Base-by-base conservation (phyloP, 148 eudicot species). In the Chenopodium suecicum region DNA sequence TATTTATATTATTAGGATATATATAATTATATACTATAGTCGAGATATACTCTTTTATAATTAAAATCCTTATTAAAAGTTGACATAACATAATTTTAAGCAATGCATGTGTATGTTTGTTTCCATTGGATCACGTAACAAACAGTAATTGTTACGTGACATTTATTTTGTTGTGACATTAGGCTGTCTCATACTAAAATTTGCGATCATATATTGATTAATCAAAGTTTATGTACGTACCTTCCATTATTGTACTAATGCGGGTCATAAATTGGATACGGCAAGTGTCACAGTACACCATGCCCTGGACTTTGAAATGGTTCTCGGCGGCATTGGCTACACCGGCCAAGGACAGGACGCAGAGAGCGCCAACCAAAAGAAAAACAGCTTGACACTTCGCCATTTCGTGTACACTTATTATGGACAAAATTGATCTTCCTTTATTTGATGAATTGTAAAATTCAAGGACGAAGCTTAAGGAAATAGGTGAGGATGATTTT, bases 221-320 rank as follows among this genome's bases (percentile, higher is more conserved):
- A 12, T 56, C 1, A 11, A 5, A 29, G 54, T 50, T 50, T 34
- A 22, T 27, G 63, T 17, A 47, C 4, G 17, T 82, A 85, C 87
- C 87, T 20, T 85, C 87, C 34, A 82, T 4, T 70, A 73, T 66
- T 8, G 79, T 52, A 76, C 84, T 85, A 41, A 74, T 77, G 4
- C 87, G 87, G 50, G 84, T 73, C 23, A 81, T 74, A 69, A 85
- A 85, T 20, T 85, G 87, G 11, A 78, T 75, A 32, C 87, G 87
- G 82, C 87, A 85, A 12, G 87, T 81, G 80, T 85, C 87, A 82
- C 87, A 85, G 41, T 81, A 85, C n/a, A 85, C 80, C 82, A 73
- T 78, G 76, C 87, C 87, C 79, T 81, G 70, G 27, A 85, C 87
- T 2, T n/a, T 67, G 64, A 56, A 85, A 7, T 46, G 37, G 34